These are phyloP conservation scores for Lachnellula arida DNA, from an alignment of 2,329 filamentous ascomycete species.

Conservation along the genomic window DNA sequence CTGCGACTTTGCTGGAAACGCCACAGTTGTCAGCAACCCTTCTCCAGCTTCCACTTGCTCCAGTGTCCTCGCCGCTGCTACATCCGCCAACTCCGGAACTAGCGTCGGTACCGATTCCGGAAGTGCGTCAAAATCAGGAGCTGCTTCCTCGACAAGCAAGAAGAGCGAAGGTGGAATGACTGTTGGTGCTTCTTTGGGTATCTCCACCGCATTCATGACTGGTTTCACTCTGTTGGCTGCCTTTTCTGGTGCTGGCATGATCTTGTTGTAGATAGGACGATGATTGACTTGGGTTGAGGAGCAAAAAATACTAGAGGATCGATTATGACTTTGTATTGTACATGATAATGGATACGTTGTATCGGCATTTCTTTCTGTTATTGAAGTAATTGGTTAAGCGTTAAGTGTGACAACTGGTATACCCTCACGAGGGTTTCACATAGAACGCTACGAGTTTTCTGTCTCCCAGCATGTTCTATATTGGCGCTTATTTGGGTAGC, in stretches of 20 bases:
- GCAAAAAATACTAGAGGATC: not conserved
- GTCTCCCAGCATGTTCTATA: too few relatives aligned
- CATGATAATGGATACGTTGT: not conserved
- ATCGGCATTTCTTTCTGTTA: not conserved
- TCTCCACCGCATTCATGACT: constrained; percentile 14
- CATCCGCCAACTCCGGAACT: constrained; percentile 2
- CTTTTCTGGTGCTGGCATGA: constrained; percentile 22
- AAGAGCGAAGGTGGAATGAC: constrained; percentile 22
- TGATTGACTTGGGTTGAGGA: not conserved
- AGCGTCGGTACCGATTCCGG: not conserved
- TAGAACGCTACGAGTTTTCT: too few relatives aligned
- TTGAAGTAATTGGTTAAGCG: not conserved
- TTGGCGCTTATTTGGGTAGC: too few relatives aligned
- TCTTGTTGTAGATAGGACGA: constrained; percentile 8
- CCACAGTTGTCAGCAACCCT: constrained; percentile 46
- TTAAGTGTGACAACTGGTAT: too few relatives aligned
- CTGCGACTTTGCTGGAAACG: constrained; percentile 68
- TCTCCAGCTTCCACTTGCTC: constrained; percentile 19
- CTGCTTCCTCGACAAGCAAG: constrained; percentile 17
- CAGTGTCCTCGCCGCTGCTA: constrained; percentile 19
- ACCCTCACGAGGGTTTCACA: too few relatives aligned
- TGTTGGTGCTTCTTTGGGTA: constrained; percentile 15
- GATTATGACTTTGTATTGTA: not conserved
- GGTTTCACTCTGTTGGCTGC: constrained; percentile 18
- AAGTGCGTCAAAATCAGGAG: not conserved